Evolutionary conservation across 2,329 filamentous ascomycete genomes (phyloP).

Genomic region (Exophiala spinifera): DNA sequence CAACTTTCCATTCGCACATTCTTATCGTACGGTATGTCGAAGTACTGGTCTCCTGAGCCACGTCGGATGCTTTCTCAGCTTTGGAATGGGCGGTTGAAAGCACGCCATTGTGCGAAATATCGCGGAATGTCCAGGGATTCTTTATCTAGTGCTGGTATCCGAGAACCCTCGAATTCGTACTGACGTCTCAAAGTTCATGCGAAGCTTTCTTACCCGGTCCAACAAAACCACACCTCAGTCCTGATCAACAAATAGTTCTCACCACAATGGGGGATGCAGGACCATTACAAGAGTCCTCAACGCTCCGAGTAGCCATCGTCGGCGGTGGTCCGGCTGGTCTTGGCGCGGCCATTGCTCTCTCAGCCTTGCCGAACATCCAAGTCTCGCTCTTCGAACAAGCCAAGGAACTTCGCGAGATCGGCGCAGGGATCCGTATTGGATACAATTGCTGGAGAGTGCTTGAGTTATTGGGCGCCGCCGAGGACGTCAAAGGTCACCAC

Average conservation of each 20-base stretch:
- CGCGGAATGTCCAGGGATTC: neutral
- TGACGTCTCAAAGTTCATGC: neutral
- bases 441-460: constrained; percentile 50
- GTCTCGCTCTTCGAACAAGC: constrained; percentile 48
- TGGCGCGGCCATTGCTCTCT: constrained; percentile 47
- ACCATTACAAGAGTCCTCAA: neutral
- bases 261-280: neutral
- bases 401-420: constrained; percentile 45
- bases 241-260: neutral
- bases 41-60: too few species aligned
- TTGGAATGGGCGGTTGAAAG: neutral
- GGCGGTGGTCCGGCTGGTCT: constrained; percentile 42
- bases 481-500: constrained; percentile 38
- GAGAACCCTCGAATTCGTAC: neutral
- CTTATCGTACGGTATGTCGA: too few species aligned
- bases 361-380: constrained; percentile 41
- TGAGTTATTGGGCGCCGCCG: constrained; percentile 45
- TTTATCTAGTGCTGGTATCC: neutral
- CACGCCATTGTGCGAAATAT: neutral
- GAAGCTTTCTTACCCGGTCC: neutral
- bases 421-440: constrained; percentile 48
- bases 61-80: too few species aligned
- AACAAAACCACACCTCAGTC: neutral
- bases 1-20: too few species aligned
- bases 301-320: constrained; percentile 36